Evolutionary conservation across 441 rosid species (phyloP), one percentile per base, ranked within the genome.

Genomic region (Gossypium aridum): DNA sequence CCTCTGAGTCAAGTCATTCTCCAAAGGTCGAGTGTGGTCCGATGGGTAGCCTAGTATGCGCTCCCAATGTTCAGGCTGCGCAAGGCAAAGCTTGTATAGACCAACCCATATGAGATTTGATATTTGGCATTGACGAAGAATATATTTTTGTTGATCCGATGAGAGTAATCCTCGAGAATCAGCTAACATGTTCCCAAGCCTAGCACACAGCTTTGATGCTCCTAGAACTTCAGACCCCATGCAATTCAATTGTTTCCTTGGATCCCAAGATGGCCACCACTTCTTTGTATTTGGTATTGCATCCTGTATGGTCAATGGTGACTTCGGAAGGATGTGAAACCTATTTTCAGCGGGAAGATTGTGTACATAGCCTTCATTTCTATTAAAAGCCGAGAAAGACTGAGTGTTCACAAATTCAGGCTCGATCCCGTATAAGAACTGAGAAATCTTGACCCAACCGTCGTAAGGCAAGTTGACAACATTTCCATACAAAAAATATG

Each of bases 251-350:
- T 91, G 90, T 81, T 83, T 89, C 90, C 99, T 89, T 1, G 95
- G 83, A 85, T 96, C 99, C 98, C 99, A 93, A 16, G 84, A 81
- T 31, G 99, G 98, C 97, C 98, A 92, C 97, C 98, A 96, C 72
- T 87, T 89, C 87, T 85, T 90, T 39, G 81, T 70, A 56, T 80
- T 83, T 1, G 97, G 94, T 63, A 93, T 72, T 45, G 89, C 94
- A 17, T 93, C 92, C 81, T 83, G 79, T 45, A 93, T 79, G 71
- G 93, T 88, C 85, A 86, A 74, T 8, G 84, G 87, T 14, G 96
- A 82, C 75, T 80, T 83, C 8, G 96, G 93, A 74, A 75, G 82
- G 57, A 90, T 77, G 75, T 80, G 84, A 74, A 81, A 89, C 77
- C 98, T 82, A 76, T 84, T 82, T 73, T 83, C 83, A 3, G 78